These are phyloP conservation scores for Xylariaceae sp. DNA, from an alignment of 2,329 filamentous ascomycete genomes.

Conservation along the genomic window DNA sequence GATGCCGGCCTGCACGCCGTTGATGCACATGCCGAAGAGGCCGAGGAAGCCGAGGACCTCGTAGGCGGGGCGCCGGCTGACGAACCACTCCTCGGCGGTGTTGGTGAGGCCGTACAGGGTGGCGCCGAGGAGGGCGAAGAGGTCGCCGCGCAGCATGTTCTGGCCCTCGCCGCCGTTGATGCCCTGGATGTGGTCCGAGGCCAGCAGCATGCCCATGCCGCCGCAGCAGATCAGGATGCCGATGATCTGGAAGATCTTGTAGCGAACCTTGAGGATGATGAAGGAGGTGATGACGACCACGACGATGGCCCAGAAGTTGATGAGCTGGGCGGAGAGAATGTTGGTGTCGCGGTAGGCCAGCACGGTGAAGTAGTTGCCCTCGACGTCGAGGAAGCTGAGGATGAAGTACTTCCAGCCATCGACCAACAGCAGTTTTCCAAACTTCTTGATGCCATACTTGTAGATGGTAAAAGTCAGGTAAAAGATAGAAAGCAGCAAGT, in stretches of 20 bases:
- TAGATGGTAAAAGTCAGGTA: constrained; percentile 79
- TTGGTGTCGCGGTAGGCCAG: constrained; percentile 91
- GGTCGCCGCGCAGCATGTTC: constrained; percentile 83
- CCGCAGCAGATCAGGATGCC: constrained; percentile 90
- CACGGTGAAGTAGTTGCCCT: constrained; percentile 98
- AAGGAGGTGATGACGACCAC: constrained; percentile 86
- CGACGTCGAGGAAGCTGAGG: constrained; percentile 86
- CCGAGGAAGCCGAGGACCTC: constrained; percentile 91
- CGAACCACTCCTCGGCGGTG: constrained; percentile 90
- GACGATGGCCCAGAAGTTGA: constrained; percentile 98
- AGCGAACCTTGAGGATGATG: constrained; percentile 77
- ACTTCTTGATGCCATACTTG: constrained; percentile 71
- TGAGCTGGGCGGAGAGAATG: constrained; percentile 85
- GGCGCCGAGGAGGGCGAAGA: constrained; percentile 86
- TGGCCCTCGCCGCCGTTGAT: constrained; percentile 62
- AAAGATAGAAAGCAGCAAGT: constrained; percentile 74
- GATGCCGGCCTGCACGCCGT: constrained; percentile 83
- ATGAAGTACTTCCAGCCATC: constrained; percentile 95
- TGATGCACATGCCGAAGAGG: constrained; percentile 85
- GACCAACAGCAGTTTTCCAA: constrained; percentile 55
- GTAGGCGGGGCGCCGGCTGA: constrained; percentile 80
- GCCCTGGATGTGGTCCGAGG: constrained; percentile 79
- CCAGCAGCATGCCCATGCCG: constrained; percentile 83
- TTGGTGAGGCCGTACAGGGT: constrained; percentile 90
- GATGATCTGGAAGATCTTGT: constrained; percentile 77